These are phyloP conservation scores for Rhodocollybia butyracea DNA, from an alignment of 768 basidiomycete species.

Conservation along the genomic window DNA sequence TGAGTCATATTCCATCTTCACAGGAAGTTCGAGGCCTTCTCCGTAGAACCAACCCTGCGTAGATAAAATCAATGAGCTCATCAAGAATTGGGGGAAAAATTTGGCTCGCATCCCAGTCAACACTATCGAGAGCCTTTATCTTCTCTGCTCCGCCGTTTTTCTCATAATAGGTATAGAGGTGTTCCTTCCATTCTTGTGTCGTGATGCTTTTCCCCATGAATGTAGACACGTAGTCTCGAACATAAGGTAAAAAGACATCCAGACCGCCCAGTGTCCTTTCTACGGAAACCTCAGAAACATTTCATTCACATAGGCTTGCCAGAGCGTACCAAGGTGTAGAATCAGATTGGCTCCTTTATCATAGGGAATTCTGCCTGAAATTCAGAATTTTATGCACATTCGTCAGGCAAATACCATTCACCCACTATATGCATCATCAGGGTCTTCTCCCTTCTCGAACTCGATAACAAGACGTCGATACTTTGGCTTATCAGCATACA, in stretches of 20 bases:
- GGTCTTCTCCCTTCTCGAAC: constrained; percentile 67
- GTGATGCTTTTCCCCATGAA: constrained; percentile 84
- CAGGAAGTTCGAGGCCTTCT: constrained; percentile 71
- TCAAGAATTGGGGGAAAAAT: neutral
- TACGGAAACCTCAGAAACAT: too few species aligned
- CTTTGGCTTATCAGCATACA: constrained; percentile 57
- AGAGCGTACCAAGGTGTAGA: constrained; percentile 66
- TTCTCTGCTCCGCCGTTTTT: constrained; percentile 57
- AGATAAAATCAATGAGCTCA: neutral
- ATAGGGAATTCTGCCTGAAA: constrained; percentile 59
- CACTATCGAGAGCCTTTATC: constrained; percentile 57
- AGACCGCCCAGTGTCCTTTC: constrained; percentile 78
- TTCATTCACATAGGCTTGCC: too few species aligned
- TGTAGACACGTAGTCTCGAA: constrained; percentile 76
- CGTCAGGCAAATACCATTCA: neutral
- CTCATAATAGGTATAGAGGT: constrained; percentile 70
- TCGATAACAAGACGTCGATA: constrained; percentile 80
- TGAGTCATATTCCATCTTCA: constrained; percentile 70
- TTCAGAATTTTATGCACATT: constrained; percentile 36
- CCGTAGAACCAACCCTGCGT: constrained; percentile 78
- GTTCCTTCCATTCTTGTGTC: constrained; percentile 79
- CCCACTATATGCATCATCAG: constrained; percentile 69
- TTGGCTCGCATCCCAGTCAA: constrained; percentile 73
- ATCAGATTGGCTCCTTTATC: constrained; percentile 90
- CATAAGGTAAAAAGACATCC: constrained; percentile 81